Evolutionary conservation across 805 yeast species (phyloP).

Genomic region (Wickerhamomyces xylosicus): DNA sequence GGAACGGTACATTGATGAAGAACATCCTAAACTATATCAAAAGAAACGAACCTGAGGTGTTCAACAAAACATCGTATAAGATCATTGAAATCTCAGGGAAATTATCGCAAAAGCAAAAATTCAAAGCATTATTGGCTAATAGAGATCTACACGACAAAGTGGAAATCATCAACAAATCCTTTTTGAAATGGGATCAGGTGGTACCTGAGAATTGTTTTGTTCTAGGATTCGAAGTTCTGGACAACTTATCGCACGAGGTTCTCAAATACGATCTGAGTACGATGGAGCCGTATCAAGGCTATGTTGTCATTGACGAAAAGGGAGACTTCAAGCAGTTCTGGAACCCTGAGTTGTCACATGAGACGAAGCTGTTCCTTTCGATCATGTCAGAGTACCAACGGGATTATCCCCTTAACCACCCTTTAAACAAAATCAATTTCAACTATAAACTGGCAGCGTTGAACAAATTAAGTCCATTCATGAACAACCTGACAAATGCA

Average conservation of each 20-base stretch:
- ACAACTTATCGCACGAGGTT: slow-evolving; percentile 76
- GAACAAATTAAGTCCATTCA: slow-evolving; percentile 50
- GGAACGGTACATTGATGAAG: slow-evolving; percentile 79
- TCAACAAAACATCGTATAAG: slow-evolving; percentile 47
- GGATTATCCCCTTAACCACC: slow-evolving; percentile 30
- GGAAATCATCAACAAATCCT: slow-evolving; percentile 60
- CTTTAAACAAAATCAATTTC: slow-evolving; percentile 42
- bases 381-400: slow-evolving; percentile 23
- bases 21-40: slow-evolving; percentile 60
- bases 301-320: slow-evolving; percentile 58
- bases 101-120: slow-evolving; percentile 20
- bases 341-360: slow-evolving; percentile 47
- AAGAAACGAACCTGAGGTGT: slow-evolving; percentile 61
- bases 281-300: slow-evolving; percentile 65
- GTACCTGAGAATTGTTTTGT: slow-evolving; percentile 65
- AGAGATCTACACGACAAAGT: slow-evolving; percentile 45
- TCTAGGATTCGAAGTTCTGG: slow-evolving; percentile 75
- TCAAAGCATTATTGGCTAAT: slow-evolving; percentile 6
- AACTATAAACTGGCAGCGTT: slow-evolving; percentile 12
- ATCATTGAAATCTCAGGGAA: slow-evolving; percentile 15
- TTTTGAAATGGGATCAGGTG: slow-evolving; percentile 58
- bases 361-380: slow-evolving; percentile 41
- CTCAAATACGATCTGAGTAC: slow-evolving; percentile 63
- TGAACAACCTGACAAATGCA: slow-evolving; percentile 52
- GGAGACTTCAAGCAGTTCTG: slow-evolving; percentile 73